phyloP scores from a whole-genome alignment of 1,284 basidiomycete genomes.

The Pterulicium gracile region DNA sequence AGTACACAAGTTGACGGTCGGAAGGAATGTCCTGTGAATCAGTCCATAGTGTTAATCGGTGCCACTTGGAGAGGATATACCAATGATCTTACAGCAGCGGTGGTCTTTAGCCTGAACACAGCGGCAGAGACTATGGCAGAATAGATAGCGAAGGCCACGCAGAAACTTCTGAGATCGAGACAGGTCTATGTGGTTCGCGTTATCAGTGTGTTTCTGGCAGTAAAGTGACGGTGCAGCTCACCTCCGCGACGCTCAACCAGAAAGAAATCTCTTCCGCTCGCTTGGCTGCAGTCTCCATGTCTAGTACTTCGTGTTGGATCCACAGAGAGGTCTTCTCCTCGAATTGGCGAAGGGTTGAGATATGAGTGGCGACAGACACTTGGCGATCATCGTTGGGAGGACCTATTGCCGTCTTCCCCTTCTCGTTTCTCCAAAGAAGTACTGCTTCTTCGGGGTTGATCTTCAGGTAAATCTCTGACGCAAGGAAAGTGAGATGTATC shows the following conservation, averaged over 20 bases:
- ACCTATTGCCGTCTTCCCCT: too few relatives aligned
- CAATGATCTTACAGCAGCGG: background rate
- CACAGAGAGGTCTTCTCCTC: background rate
- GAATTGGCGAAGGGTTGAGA: background rate
- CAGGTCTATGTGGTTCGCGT: background rate
- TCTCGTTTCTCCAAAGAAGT: background rate
- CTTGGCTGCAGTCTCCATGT: background rate
- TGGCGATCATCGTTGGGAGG: too few relatives aligned
- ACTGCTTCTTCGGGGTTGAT: background rate
- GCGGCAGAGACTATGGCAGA: background rate
- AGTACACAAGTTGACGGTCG: background rate
- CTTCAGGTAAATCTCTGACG: background rate
- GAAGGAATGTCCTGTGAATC: background rate
- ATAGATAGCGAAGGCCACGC: background rate
- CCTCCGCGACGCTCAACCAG: background rate
- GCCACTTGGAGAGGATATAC: too few relatives aligned
- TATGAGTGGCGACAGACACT: too few relatives aligned
- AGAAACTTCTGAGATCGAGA: background rate
- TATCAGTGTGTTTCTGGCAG: too few relatives aligned
- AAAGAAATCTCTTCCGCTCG: background rate
- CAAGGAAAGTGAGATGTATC: background rate
- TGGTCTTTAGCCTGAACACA: background rate
- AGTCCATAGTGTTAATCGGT: too few relatives aligned
- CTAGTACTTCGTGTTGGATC: background rate
- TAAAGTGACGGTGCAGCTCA: too few relatives aligned